Base-by-base conservation (phyloP, 352 stramenopile species). In the Pythium aristosporum region DNA sequence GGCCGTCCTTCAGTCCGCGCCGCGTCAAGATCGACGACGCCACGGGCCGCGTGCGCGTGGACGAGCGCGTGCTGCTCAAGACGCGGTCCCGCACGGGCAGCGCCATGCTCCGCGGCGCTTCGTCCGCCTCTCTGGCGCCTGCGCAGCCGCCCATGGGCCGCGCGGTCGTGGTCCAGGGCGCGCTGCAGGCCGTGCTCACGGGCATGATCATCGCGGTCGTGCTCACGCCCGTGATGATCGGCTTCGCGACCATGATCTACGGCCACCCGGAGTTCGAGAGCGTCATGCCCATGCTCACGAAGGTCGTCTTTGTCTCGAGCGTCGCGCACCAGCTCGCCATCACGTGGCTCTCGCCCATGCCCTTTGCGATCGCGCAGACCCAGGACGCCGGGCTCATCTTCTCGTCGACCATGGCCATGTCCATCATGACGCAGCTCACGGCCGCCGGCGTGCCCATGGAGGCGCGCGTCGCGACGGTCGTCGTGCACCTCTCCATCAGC, bases 361-460 rank as follows among this genome's bases (percentile, higher is more conserved):
- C 89, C 5, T 99, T 98, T 73, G 96, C 97, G 4, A 97, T 99
- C 46, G 97, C 92, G 25, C 95, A 98, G 71, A 96, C 98, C 0
- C 97, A 99, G 74, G 96, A 99, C 72, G 95, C 96, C 5, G 66
- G 66, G 11, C 84, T 99, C 34, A 98, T 99, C 60, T 99, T 99
- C 74, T 76, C 99, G 25, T 90, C 80, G 34, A 83, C 77, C 48
- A 99, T 99, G 79, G 89, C 96, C 4, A 79, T 92, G 16, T 91
- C 73, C 21, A 96, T 98, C 68, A 95, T 96, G 77, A 85, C 68
- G 34, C 69, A 73, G 73, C 85, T 84, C 49, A 85, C 82, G 3
- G 67, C 88, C 12, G 60, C 75, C 11, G 58, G 58, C 20, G 75
- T 88, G 18, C 76, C 82, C 16, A 66, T 85, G 20, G 58, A 67